A percentile compares a stretch with the other conserved stretches of the same genome.
phyloP scores from a whole-genome alignment of 1,284 basidiomycete species.

The Sporisorium exsertum region DNA sequence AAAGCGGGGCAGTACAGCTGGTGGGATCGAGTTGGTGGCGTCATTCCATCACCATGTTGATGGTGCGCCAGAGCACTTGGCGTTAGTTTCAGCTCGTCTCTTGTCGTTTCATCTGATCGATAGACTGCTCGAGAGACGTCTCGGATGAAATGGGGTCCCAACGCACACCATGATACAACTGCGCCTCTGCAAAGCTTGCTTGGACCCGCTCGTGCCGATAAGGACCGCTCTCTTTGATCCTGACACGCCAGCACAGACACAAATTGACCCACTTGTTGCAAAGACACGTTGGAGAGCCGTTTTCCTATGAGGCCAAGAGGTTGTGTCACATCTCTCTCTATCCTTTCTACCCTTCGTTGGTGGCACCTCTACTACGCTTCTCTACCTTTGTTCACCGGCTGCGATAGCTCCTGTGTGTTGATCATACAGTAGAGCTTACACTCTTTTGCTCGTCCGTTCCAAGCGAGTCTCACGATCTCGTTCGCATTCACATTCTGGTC shows the following conservation, averaged over 20 bases:
- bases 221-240: too few relatives aligned
- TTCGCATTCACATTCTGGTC: neutral
- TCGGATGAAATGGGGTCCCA: neutral
- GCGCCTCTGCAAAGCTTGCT: too few relatives aligned
- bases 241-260: too few relatives aligned
- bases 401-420: slow-evolving; percentile 1
- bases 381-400: neutral
- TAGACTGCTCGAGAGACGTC: neutral
- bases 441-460: neutral
- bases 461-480: neutral
- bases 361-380: too few relatives aligned
- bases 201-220: neutral
- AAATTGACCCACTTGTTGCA: too few relatives aligned
- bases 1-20: too few relatives aligned
- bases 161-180: neutral
- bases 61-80: too few relatives aligned
- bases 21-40: neutral
- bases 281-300: too few relatives aligned
- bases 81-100: neutral
- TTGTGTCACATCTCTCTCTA: neutral
- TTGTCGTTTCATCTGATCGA: neutral
- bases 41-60: neutral
- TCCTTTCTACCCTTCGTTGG: neutral
- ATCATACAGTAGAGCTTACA: neutral
- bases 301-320: neutral